Conservation (phyloP, 192 early-diverging fungal genomes). For the Funneliformis mosseae region DNA sequence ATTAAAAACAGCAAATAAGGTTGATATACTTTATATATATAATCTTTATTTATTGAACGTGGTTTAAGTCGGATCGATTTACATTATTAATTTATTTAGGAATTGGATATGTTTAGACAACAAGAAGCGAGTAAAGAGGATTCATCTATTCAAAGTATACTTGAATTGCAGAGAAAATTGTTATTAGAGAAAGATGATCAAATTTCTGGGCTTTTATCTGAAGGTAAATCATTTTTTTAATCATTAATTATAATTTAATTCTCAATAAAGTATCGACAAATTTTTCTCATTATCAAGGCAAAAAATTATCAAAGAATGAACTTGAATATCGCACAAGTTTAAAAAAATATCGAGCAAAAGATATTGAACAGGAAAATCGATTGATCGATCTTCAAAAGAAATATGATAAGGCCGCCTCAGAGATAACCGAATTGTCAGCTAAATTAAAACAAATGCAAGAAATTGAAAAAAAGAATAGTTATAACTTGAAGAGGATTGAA, state of each 20-base stretch:
- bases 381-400: not conserved
- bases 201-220: constrained; percentile 41
- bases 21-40: not conserved
- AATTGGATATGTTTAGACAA: not conserved
- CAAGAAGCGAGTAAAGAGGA: not conserved
- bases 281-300: not conserved
- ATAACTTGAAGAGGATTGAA: not conserved
- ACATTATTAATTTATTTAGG: not conserved
- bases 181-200: constrained; percentile 43
- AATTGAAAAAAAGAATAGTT: not conserved
- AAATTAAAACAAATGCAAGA: not conserved
- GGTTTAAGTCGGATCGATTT: not conserved
- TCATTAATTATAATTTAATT: not conserved
- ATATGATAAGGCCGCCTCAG: not conserved
- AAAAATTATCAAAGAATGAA: not conserved
- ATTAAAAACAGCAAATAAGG: not conserved
- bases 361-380: not conserved
- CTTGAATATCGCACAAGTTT: not conserved
- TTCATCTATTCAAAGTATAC: constrained; percentile 26
- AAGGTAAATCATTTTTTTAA: constrained; percentile 30
- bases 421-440: not conserved
- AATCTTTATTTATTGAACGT: not conserved
- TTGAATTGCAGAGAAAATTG: constrained; percentile 41
- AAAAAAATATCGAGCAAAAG: not conserved
- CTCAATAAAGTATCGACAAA: not conserved